Base-by-base conservation (phyloP, 2,329 filamentous ascomycete species). In the Trichoderma polysporum region DNA sequence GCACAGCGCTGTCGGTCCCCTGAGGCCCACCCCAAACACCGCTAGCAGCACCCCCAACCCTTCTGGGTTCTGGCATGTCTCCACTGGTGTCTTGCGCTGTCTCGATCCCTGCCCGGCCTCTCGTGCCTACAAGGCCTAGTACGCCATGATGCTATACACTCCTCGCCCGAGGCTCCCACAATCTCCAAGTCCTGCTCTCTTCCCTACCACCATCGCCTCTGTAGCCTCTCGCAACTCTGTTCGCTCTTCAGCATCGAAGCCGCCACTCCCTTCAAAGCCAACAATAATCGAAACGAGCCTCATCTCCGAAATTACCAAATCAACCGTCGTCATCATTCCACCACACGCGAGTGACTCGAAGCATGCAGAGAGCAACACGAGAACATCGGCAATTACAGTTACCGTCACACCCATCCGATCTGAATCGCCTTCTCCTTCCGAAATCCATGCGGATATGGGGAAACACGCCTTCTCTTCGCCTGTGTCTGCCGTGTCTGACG, bases 381-480 rank as follows among this genome's bases (percentile, higher is more conserved):
- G 69, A 45, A n/a, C 69, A 68, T 71, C 69, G 66, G 70, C 68
- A 22, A 41, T 59, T 27, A 47, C 41, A 56, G 50, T 68, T 29
- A 72, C 68, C 64, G 69, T 71, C 49, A 64, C 69, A 62, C 35
- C 68, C 37, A 22, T 68, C 58, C 58, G 68, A 70, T 66, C 59
- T 59, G 22, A 49, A 49, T 61, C 68, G 47, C 61, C 63, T 35
- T 54, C 59, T 39, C 65, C 66, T 35, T 68, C 71, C 60, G 66
- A 68, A 66, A 68, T 71, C 68, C 68, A 78, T 74, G 74, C 69
- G 69, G 72, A 70, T 53, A 79, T 79, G 77, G 74, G 70, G 57
- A 78, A 78, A 71, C 77, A 75, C 58, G 79, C 76, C 69, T 70
- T 74, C 41, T 70, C 75, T 59, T 71, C 73, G 68, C 72, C 75